These are phyloP conservation scores for Penicillium sp. DNA, from an alignment of 2,329 filamentous ascomycete species.

Conservation along the genomic window DNA sequence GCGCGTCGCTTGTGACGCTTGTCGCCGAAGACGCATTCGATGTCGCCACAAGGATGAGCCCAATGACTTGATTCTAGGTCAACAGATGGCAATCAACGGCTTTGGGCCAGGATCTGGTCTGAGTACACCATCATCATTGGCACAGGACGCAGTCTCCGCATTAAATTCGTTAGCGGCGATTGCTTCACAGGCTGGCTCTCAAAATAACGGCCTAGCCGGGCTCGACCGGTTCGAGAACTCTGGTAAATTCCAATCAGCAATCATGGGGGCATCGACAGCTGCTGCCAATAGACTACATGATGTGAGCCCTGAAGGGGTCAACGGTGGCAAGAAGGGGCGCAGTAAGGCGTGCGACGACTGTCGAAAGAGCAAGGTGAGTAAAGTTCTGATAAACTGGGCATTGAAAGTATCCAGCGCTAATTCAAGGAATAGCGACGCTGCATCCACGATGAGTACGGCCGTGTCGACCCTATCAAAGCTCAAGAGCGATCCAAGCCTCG, in stretches of 20 bases:
- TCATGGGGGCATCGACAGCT: constrained; percentile 26
- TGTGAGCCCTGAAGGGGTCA: constrained; percentile 30
- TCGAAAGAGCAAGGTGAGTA: constrained; percentile 59
- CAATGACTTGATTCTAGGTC: constrained; percentile 24
- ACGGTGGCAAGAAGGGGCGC: constrained; percentile 51
- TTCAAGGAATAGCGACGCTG: constrained; percentile 51
- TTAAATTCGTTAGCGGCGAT: constrained; percentile 37
- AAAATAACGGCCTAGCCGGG: constrained; percentile 21
- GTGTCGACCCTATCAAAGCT: constrained; percentile 59
- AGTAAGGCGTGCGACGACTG: constrained; percentile 62
- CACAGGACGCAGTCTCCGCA: constrained; percentile 37
- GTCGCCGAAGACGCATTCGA: constrained; percentile 56
- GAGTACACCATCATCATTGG: constrained; percentile 30
- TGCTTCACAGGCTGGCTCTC: constrained; percentile 33
- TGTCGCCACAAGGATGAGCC: constrained; percentile 58
- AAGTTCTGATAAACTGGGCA: constrained; percentile 8
- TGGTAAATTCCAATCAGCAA: constrained; percentile 22
- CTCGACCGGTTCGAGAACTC: constrained; percentile 28
- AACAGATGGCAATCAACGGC: constrained; percentile 27
- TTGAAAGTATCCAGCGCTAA: too few species aligned
- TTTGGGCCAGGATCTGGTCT: constrained; percentile 27
- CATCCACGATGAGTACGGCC: constrained; percentile 60
- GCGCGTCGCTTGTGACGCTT: constrained; percentile 56
- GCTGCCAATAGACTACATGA: constrained; percentile 26
- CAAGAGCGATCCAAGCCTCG: constrained; percentile 57